Evolutionary conservation across 805 yeast genomes (phyloP).

Genomic region (Cyberlindnera saturnus): DNA sequence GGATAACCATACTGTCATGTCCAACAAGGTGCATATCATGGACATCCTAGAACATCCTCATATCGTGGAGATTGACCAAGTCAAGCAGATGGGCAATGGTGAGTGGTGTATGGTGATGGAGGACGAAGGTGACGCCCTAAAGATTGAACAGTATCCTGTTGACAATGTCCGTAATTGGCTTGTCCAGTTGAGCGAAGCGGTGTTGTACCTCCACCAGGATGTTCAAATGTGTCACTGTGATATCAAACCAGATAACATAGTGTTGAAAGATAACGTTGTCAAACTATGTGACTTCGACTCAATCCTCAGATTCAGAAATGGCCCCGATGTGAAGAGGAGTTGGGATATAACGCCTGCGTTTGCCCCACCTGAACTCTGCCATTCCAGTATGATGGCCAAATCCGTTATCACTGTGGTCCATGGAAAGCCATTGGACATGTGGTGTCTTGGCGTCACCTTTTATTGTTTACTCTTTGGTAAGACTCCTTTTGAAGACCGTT

Average conservation of each 20-base stretch:
- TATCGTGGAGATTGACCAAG: not conserved
- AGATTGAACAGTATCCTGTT: conserved; percentile 2
- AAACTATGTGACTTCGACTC: conserved; percentile 9
- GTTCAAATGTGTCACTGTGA: conserved; percentile 6
- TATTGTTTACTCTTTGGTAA: conserved; percentile 4
- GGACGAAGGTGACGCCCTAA: conserved; percentile 5
- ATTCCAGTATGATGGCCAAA: not conserved
- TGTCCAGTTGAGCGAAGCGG: not conserved
- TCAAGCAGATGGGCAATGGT: not conserved
- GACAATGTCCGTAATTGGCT: conserved; percentile 3
- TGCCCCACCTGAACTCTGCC: conserved; percentile 9
- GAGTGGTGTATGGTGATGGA: conserved; percentile 5
- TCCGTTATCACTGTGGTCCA: not conserved
- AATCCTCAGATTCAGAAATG: not conserved
- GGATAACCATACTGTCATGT: not conserved
- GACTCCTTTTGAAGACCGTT: conserved; percentile 3
- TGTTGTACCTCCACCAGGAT: not conserved
- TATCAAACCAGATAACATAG: conserved; percentile 9
- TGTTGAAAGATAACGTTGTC: conserved; percentile 1
- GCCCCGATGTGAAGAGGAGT: conserved; percentile 2
- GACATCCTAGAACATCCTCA: not conserved
- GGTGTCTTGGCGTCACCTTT: conserved; percentile 7
- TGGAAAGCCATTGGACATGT: conserved; percentile 7
- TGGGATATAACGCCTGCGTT: conserved; percentile 8
- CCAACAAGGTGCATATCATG: not conserved